Percentiles rank a stretch among this genome's conserved stretches.
Conservation (phyloP, 169 alveolate species). For the Plasmodium gallinaceum region DNA sequence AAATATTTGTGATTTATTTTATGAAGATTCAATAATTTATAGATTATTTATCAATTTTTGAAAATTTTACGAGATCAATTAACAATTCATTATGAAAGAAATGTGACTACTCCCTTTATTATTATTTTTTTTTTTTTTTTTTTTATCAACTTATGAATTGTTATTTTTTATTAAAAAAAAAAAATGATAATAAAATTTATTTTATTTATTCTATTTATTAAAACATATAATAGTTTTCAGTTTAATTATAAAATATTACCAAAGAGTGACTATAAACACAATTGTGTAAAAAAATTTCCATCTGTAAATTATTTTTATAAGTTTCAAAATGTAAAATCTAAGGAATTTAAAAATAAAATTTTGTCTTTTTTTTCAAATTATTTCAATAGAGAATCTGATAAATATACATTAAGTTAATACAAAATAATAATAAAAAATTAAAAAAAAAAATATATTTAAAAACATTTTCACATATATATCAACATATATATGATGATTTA, state of each 20-base stretch:
- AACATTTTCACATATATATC: neutral
- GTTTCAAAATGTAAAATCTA: conserved; percentile 8
- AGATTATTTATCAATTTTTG: too few species aligned
- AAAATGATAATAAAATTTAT: conserved; percentile 40
- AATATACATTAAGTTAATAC: conserved; percentile 54
- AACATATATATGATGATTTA: neutral
- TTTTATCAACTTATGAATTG: neutral
- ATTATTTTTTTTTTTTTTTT: neutral
- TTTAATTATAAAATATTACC: conserved; percentile 58
- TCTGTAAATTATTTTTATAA: conserved; percentile 41
- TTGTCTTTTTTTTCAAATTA: conserved; percentile 73
- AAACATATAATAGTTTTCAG: conserved; percentile 43
- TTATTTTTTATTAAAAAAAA: neutral
- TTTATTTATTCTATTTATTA: conserved; percentile 36
- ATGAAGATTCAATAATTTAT: too few species aligned
- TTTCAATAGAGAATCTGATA: conserved; percentile 46
- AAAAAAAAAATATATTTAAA: neutral
- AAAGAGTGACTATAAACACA: conserved; percentile 19
- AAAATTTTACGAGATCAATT: too few species aligned
- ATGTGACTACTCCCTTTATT: neutral
- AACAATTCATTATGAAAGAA: too few species aligned
- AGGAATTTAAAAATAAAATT: conserved; percentile 38
- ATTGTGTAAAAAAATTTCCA: conserved; percentile 28
- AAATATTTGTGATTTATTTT: too few species aligned
- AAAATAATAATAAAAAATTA: conserved; percentile 16